Conservation (phyloP, 148 eudicot species). For the Selenicereus undatus region DNA sequence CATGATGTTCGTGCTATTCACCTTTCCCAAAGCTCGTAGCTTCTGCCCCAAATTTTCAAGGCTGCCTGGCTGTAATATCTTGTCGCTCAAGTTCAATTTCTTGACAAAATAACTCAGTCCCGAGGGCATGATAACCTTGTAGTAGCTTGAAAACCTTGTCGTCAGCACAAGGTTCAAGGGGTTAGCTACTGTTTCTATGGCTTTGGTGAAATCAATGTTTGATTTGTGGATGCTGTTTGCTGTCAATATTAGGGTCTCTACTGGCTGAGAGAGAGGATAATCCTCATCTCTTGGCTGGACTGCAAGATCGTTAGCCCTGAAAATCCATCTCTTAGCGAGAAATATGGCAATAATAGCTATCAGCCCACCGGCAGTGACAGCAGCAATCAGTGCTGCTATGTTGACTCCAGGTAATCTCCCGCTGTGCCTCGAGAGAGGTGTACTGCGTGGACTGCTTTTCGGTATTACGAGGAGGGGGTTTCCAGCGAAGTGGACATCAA, state of each 20-base stretch:
- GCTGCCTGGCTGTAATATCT: conserved; percentile 46
- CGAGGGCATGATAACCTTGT: conserved; percentile 74
- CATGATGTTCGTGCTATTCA: conserved; percentile 79
- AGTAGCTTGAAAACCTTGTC: conserved; percentile 65
- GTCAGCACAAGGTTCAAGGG: conserved; percentile 40
- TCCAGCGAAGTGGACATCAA: conserved; percentile 34
- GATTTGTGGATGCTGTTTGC: conserved; percentile 52
- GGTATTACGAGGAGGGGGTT: conserved; percentile 30
- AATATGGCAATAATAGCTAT: conserved; percentile 34
- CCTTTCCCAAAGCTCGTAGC: conserved; percentile 54
- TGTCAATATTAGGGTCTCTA: conserved; percentile 45
- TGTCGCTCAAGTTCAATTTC: conserved; percentile 68
- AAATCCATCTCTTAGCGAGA: conserved; percentile 33
- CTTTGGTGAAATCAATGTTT: conserved; percentile 55
- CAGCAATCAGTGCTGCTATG: conserved; percentile 34
- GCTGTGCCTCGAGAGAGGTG: conserved; percentile 13
- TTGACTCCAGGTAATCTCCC: conserved; percentile 21
- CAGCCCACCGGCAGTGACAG: conserved; percentile 27
- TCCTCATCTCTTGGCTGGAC: conserved; percentile 32
- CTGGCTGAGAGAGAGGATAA: conserved; percentile 32
- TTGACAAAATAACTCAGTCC: conserved; percentile 69
- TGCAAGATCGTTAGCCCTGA: conserved; percentile 34
- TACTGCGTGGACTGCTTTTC: background rate
- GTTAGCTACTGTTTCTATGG: conserved; percentile 58
- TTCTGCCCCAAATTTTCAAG: conserved; percentile 61